Percentiles rank a stretch among this genome's conserved stretches.
Conservation (phyloP, 73 alveolate species). For the Paramecium bursaria region DNA sequence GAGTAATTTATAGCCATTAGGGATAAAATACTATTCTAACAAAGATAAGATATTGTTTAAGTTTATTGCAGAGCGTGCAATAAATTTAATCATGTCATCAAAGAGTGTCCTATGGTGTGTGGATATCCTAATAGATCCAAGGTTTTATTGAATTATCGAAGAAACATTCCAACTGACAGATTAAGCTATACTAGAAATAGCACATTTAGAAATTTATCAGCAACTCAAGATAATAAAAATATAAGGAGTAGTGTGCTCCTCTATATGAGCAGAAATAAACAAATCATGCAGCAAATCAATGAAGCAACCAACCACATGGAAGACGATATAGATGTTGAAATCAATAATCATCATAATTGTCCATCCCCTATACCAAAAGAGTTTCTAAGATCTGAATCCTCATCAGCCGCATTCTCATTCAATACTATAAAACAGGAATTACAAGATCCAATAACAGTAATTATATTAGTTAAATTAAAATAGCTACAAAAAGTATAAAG, state of each 20-base stretch:
- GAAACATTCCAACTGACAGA: slow-evolving; percentile 56
- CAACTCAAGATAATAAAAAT: slow-evolving; percentile 12
- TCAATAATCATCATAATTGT: not conserved
- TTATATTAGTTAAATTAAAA: no score
- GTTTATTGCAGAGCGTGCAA: slow-evolving; percentile 52
- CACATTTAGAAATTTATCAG: not conserved
- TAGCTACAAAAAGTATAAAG: no score
- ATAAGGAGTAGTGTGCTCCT: slow-evolving; percentile 14
- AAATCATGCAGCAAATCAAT: not conserved
- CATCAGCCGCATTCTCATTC: not conserved
- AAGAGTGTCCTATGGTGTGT: slow-evolving; percentile 61
- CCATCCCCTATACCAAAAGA: not conserved
- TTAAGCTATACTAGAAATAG: not conserved
- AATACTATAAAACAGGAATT: not conserved
- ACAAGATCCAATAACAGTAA: not conserved
- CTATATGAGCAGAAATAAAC: slow-evolving; percentile 11
- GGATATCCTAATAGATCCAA: slow-evolving; percentile 57
- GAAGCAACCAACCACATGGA: not conserved
- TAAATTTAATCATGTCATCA: slow-evolving; percentile 30
- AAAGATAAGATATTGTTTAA: slow-evolving; percentile 17
- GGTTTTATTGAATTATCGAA: slow-evolving; percentile 29
- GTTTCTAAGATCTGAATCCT: slow-evolving; percentile 2
- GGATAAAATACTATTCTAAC: slow-evolving; percentile 3
- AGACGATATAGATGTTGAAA: not conserved
- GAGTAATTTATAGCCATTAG: not conserved